Evolutionary conservation across 495 filamentous ascomycete species (phyloP), one percentile per base, ranked within the genome.

Genomic region (Halenospora varia): DNA sequence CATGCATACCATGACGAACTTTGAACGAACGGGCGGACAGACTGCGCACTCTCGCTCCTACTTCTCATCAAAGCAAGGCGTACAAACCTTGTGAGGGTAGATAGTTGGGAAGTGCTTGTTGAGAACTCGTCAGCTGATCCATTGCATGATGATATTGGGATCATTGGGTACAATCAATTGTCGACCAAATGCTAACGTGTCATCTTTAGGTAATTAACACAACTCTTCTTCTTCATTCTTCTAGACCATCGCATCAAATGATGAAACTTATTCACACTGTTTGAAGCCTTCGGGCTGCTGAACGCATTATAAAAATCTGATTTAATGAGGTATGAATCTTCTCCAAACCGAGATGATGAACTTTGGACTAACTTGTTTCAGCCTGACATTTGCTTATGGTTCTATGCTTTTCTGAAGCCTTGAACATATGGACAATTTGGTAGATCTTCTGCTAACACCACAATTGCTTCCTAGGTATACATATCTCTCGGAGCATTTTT

Each of bases 1-100:
- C 22, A 49, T 55, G 59, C 61, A 62, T 73, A 64, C 76, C 77
- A 89, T 92, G 85, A 94, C 83, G 90, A 96, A 86, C 84, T 69
- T 90, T 91, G 88, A 95, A 94, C 89, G 90, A 92, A 92, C 91
- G 90, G 92, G 92, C 92, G 92, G 92, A 92, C 92, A 95, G 85
- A 96, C 74, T 79, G 82, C 78, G 83, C 88, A 84, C 81, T 82
- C 80, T 71, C 73, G 65, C 70, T 67, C 75, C 71, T 72, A 73
- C 77, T 77, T 18, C 77, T 82, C 83, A 75, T 70, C 73, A 76
- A 84, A 83, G 78, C 79, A 79, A 82, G 85, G 82, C 82, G 87
- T 95, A 92, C 90, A 96, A 92, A 86, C 85, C 65, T 85, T 82
- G 88, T 82, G 84, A 77, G 83, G 73, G 81, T 77, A 75, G 75